A percentile compares a stretch with the other conserved stretches of the same genome.
phyloP scores from a whole-genome alignment of 2,329 filamentous ascomycete species.

The Alternaria alternata region DNA sequence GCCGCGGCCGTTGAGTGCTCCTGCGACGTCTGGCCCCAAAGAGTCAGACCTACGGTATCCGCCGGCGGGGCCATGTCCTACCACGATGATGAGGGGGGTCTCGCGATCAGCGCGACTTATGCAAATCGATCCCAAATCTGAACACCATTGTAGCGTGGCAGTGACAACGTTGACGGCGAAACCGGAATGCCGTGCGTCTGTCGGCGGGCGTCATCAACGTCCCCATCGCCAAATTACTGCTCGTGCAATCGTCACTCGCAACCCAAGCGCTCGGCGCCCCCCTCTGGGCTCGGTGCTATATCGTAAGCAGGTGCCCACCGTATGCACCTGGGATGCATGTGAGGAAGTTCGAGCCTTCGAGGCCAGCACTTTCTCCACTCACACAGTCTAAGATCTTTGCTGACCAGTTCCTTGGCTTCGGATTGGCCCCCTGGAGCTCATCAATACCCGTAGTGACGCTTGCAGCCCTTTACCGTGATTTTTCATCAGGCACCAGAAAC shows the following conservation, averaged over 20 bases:
- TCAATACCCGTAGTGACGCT: slow-evolving; percentile 6
- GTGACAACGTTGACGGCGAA: slow-evolving; percentile 27
- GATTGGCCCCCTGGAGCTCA: slow-evolving; percentile 9
- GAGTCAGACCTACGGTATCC: slow-evolving; percentile 7
- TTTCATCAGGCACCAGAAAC: slow-evolving; percentile 13
- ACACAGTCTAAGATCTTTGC: slow-evolving; percentile 17
- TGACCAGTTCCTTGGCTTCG: slow-evolving; percentile 13
- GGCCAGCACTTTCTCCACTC: slow-evolving; percentile 22
- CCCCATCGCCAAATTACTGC: slow-evolving; percentile 16
- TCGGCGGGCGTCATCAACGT: slow-evolving; percentile 28
- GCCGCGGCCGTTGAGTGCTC: slow-evolving; percentile 32
- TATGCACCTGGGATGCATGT: slow-evolving; percentile 17
- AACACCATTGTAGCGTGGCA: slow-evolving; percentile 27
- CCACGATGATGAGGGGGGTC: slow-evolving; percentile 19
- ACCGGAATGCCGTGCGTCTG: slow-evolving; percentile 10
- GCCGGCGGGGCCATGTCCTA: slow-evolving; percentile 19
- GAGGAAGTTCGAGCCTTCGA: slow-evolving; percentile 24
- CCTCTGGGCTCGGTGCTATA: slow-evolving; percentile 25
- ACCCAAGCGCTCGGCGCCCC: slow-evolving; percentile 27
- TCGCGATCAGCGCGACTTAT: slow-evolving; percentile 25
- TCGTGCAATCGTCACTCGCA: slow-evolving; percentile 34
- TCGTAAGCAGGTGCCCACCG: slow-evolving; percentile 31
- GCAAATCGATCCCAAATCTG: slow-evolving; percentile 23
- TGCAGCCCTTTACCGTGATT: slow-evolving; percentile 6
- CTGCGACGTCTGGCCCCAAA: slow-evolving; percentile 23